A percentile compares a stretch with the other conserved stretches of the same genome.
Evolutionary conservation across 352 stramenopile species (phyloP).

Genomic region (Globisporangium recalcitrans): DNA sequence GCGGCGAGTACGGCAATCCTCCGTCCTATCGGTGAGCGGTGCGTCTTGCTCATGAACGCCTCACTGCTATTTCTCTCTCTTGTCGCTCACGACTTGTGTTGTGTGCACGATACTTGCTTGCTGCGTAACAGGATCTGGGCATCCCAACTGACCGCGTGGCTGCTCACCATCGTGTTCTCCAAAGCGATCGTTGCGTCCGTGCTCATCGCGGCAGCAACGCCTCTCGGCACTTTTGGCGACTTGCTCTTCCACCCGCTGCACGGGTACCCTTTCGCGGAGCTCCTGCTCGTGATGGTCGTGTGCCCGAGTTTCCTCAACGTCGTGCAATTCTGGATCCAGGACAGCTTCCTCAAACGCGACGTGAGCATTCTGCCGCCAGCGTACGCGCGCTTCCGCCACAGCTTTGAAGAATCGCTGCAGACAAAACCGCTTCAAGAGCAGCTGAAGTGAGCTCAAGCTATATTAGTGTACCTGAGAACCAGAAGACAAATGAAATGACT

Average conservation of each 20-base stretch:
- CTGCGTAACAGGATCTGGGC: constrained; percentile 37
- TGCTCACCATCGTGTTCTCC: constrained; percentile 74
- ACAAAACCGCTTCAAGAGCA: constrained; percentile 51
- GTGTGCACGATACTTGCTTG: background rate
- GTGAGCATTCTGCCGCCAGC: constrained; percentile 48
- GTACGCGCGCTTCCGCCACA: constrained; percentile 60
- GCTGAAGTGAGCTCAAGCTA: background rate
- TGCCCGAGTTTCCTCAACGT: constrained; percentile 83
- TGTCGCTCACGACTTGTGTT: background rate
- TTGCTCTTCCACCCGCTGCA: constrained; percentile 59
- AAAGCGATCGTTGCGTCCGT: constrained; percentile 76
- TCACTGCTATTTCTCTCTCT: background rate
- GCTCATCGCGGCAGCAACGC: constrained; percentile 41
- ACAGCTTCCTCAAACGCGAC: constrained; percentile 80
- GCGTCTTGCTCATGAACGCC: background rate
- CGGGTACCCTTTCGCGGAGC: constrained; percentile 59
- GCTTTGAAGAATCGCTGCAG: constrained; percentile 64
- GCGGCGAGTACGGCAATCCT: constrained; percentile 68
- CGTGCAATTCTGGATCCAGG: constrained; percentile 84
- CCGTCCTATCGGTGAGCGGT: constrained; percentile 44
- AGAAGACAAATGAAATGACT: background rate
- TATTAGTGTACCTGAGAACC: background rate
- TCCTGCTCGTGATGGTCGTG: constrained; percentile 76
- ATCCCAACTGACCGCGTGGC: constrained; percentile 53
- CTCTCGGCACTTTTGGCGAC: constrained; percentile 54